These are phyloP conservation scores for Globisporangium recalcitrans DNA, from an alignment of 352 stramenopile genomes.

Conservation along the genomic window DNA sequence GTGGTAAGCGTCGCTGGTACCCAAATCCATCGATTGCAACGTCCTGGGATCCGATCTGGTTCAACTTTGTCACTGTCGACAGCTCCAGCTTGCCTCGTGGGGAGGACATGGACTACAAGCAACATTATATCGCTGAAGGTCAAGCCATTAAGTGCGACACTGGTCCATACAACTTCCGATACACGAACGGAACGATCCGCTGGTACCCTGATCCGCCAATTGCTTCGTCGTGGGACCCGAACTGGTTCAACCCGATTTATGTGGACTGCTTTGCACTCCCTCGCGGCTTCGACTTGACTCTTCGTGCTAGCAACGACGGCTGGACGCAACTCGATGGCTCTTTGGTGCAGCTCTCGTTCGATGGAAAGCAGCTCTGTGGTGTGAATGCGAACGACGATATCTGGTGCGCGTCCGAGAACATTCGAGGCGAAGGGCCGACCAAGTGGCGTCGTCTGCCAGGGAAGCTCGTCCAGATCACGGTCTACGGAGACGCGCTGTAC, in stretches of 20 bases:
- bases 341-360: constrained; percentile 26
- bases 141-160: constrained; percentile 15
- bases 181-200: constrained; percentile 12
- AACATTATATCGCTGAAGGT: constrained; percentile 8
- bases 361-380: constrained; percentile 25
- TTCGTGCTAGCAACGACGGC: not conserved
- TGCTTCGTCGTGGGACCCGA: constrained; percentile 24
- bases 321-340: constrained; percentile 20
- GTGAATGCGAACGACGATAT: constrained; percentile 20
- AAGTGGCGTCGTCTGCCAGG: constrained; percentile 22
- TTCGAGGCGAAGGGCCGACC: constrained; percentile 12
- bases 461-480: constrained; percentile 22
- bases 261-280: constrained; percentile 12
- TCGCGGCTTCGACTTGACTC: not conserved
- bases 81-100: not conserved
- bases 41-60: constrained; percentile 21
- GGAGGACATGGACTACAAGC: constrained; percentile 8
- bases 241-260: constrained; percentile 6
- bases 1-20: constrained; percentile 22
- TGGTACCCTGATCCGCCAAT: constrained; percentile 19
- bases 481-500: constrained; percentile 26
- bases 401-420: constrained; percentile 22
- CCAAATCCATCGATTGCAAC: constrained; percentile 18
- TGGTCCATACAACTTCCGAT: constrained; percentile 8
- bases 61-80: no score